phyloP scores from a whole-genome alignment of 352 stramenopile genomes.

The Phytophthora melonis region DNA sequence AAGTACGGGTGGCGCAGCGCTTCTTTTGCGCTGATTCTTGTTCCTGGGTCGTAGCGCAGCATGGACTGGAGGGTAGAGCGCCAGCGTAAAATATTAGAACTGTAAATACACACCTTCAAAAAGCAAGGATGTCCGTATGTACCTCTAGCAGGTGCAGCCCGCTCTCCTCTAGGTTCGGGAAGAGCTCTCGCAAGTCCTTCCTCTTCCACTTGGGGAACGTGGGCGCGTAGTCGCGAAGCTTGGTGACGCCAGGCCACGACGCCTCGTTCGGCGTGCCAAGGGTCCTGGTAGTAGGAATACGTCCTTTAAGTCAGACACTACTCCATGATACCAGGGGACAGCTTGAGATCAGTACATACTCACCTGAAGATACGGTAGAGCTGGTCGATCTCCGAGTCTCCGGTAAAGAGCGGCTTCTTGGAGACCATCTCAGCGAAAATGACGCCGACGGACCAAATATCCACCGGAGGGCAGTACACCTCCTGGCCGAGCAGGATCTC shows the following conservation, averaged over 20 bases:
- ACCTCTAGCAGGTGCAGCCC: conserved; percentile 78
- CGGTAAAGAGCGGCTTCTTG: conserved; percentile 85
- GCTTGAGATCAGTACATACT: background rate
- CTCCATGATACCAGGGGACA: background rate
- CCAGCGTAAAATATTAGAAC: conserved; percentile 6
- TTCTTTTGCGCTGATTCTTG: conserved; percentile 84
- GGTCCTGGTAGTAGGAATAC: conserved; percentile 45
- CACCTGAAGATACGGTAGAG: conserved; percentile 90
- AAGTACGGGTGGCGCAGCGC: conserved; percentile 88
- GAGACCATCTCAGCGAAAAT: conserved; percentile 90
- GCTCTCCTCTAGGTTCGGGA: conserved; percentile 66
- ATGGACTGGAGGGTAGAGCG: conserved; percentile 51
- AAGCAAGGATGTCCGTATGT: background rate
- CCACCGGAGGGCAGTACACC: conserved; percentile 87
- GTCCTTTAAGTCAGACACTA: conserved; percentile 8
- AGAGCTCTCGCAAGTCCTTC: conserved; percentile 72
- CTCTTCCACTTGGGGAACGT: conserved; percentile 98
- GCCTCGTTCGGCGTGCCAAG: conserved; percentile 97
- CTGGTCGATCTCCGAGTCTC: conserved; percentile 89
- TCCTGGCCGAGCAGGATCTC: conserved; percentile 98
- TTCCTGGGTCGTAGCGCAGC: conserved; percentile 76
- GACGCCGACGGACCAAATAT: conserved; percentile 89
- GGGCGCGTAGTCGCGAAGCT: conserved; percentile 95
- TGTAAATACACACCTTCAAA: background rate
- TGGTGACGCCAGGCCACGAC: conserved; percentile 96